Evolutionary conservation across 1,284 basidiomycete species (phyloP).

Genomic region (Cryptococcus sp.): DNA sequence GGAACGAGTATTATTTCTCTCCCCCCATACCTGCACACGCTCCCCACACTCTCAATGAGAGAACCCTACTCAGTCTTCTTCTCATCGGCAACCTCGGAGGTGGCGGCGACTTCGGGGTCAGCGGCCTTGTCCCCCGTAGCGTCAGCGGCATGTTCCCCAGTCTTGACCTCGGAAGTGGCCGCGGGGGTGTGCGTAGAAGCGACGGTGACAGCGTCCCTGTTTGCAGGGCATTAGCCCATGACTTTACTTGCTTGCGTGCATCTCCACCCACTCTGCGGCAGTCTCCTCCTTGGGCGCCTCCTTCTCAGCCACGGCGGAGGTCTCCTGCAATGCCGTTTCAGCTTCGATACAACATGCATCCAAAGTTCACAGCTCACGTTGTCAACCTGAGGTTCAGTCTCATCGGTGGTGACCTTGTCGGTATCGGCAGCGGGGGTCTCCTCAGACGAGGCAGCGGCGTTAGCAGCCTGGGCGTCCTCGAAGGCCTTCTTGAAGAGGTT

Average conservation of each 20-base stretch:
- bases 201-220: background rate
- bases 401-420: constrained; percentile 9
- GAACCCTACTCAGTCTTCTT: background rate
- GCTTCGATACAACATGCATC: background rate
- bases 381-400: constrained; percentile 7
- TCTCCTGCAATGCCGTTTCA: background rate
- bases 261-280: background rate
- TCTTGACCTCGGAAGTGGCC: constrained; percentile 1
- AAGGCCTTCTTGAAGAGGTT: constrained; percentile 81
- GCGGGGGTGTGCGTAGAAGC: background rate
- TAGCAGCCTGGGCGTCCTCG: constrained; percentile 74
- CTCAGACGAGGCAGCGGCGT: constrained; percentile 52
- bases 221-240: background rate
- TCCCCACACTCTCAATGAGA: background rate
- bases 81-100: background rate
- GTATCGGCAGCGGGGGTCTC: constrained; percentile 24
- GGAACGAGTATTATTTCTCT: background rate
- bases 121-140: background rate
- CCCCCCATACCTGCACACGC: no score
- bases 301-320: background rate
- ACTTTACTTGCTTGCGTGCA: background rate
- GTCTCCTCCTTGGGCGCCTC: constrained; percentile 1
- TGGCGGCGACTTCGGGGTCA: background rate
- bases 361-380: constrained; percentile 5
- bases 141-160: background rate